These are phyloP conservation scores for Paecilomyces fulvus DNA, from an alignment of 2,329 filamentous ascomycete genomes.

Conservation along the genomic window DNA sequence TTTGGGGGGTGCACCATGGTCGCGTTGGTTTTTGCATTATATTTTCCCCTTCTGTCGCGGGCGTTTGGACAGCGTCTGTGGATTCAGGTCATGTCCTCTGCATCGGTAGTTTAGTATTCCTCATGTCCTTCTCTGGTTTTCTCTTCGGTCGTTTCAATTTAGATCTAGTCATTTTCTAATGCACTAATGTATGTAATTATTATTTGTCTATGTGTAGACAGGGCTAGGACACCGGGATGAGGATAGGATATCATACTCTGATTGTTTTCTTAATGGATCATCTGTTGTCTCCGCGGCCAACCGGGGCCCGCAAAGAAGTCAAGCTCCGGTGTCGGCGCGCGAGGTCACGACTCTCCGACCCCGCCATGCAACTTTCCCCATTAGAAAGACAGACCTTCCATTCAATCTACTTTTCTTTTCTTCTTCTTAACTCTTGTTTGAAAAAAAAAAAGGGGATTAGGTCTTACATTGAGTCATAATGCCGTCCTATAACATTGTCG, in stretches of 20 bases:
- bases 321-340: slow-evolving; percentile 20
- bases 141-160: not conserved
- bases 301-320: not conserved
- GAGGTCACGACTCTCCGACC: slow-evolving; percentile 12
- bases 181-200: not conserved
- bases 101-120: not conserved
- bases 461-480: slow-evolving; percentile 37
- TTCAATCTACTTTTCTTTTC: slow-evolving; percentile 7
- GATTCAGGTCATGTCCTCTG: not conserved
- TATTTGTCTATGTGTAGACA: not conserved
- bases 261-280: not conserved
- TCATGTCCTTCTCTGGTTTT: not conserved
- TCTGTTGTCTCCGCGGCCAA: not conserved
- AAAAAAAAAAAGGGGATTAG: not conserved
- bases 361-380: slow-evolving; percentile 4
- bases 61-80: not conserved
- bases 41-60: not conserved
- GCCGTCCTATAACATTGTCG: slow-evolving; percentile 67
- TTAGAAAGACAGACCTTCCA: slow-evolving; percentile 2
- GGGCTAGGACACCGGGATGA: not conserved
- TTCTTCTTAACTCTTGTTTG: slow-evolving; percentile 6
- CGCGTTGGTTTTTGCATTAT: not conserved
- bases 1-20: not conserved
- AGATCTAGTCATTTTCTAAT: slow-evolving; percentile 1
- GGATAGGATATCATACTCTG: not conserved